A percentile compares a stretch with the other conserved stretches of the same genome.
Evolutionary conservation across 1,139 yeast species (phyloP).

Genomic region (Geotrichum histeridarum): DNA sequence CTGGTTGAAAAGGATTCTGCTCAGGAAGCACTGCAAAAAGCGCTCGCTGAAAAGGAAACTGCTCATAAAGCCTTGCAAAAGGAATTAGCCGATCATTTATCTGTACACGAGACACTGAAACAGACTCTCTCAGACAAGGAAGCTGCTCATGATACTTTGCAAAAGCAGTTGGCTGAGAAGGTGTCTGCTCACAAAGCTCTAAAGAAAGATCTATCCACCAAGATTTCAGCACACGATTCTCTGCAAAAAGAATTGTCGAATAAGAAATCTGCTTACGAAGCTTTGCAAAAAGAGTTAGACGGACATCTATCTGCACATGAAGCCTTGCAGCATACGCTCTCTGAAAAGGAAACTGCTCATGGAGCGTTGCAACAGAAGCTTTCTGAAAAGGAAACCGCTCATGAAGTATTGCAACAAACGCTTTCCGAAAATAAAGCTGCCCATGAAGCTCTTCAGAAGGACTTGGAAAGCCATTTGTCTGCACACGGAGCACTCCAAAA

Average conservation of each 20-base stretch:
- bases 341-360: constrained; percentile 9
- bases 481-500: background rate
- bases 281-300: background rate
- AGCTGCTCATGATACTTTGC: background rate
- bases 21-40: background rate
- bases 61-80: background rate
- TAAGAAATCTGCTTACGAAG: constrained; percentile 2
- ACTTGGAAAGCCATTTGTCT: background rate
- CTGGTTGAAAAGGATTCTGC: background rate
- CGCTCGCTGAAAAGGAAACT: background rate
- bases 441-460: constrained; percentile 11
- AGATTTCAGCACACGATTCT: constrained; percentile 8
- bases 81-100: background rate
- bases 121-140: constrained; percentile 2
- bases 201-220: background rate
- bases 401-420: constrained; percentile 5
- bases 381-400: constrained; percentile 10
- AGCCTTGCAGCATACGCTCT: background rate
- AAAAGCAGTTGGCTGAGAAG: constrained; percentile 12
- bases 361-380: constrained; percentile 5
- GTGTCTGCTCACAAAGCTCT: background rate
- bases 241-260: constrained; percentile 11
- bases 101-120: constrained; percentile 2
- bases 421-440: constrained; percentile 9
- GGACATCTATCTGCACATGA: constrained; percentile 3